These are phyloP conservation scores for Samsoniella hepiali DNA, from an alignment of 2,329 filamentous ascomycete species.

Conservation along the genomic window DNA sequence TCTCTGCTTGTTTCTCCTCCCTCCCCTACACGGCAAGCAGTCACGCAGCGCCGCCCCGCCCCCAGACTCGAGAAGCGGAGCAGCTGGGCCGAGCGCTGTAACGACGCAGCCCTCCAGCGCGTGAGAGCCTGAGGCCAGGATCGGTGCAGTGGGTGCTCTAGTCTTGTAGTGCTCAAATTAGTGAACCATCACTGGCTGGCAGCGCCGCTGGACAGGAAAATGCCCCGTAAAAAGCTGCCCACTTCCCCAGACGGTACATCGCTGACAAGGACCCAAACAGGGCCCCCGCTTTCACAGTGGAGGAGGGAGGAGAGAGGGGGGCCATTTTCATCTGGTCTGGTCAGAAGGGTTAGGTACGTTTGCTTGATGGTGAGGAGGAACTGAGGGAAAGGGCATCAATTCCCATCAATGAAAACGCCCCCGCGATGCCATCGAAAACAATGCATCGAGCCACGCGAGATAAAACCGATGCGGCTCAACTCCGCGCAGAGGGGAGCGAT, in stretches of 20 bases:
- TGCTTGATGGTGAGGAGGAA: not conserved
- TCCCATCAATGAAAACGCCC: not conserved
- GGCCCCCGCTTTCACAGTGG: not conserved
- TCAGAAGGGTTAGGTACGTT: not conserved
- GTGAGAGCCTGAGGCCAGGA: not conserved
- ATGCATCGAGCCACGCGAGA: too few species aligned
- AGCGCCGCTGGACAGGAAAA: not conserved
- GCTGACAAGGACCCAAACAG: not conserved
- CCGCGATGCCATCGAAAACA: not conserved
- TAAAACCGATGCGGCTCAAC: not conserved
- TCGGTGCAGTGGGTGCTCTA: not conserved
- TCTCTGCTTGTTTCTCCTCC: not conserved
- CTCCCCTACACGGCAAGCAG: not conserved
- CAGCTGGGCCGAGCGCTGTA: not conserved
- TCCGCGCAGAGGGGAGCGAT: not conserved
- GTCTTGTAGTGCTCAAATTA: not conserved
- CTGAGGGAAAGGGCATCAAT: not conserved
- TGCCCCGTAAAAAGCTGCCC: not conserved
- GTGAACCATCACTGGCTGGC: not conserved
- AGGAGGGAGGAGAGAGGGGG: not conserved
- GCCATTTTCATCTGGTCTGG: slow-evolving; percentile 5
- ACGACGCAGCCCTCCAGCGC: not conserved
- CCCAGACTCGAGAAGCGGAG: slow-evolving; percentile 11
- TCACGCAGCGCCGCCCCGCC: slow-evolving; percentile 9
- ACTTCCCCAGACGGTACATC: slow-evolving; percentile 18